Evolutionary conservation across 768 basidiomycete species (phyloP).

Genomic region (Naematelia aurantialba): DNA sequence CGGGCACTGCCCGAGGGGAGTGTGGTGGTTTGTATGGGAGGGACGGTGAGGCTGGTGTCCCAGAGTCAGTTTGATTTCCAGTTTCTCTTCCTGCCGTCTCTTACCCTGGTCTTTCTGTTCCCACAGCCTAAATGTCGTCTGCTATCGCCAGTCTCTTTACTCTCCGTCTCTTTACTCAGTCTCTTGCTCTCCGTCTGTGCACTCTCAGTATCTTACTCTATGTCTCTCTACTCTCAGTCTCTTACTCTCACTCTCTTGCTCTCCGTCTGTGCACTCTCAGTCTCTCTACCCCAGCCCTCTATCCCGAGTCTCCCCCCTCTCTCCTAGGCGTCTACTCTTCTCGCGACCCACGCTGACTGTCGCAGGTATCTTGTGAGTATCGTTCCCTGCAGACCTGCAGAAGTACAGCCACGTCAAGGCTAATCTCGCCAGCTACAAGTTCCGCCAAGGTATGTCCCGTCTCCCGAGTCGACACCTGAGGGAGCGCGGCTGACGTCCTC

Average conservation of each 20-base stretch:
- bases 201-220: no score
- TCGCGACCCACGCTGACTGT: no score
- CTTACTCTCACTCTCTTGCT: no score
- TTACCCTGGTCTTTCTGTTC: neutral
- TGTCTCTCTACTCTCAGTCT: no score
- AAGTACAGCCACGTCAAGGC: neutral
- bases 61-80: constrained; percentile 62
- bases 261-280: no score
- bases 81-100: neutral
- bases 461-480: neutral
- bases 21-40: constrained; percentile 71
- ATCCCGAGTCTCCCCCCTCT: no score
- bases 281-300: no score
- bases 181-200: no score
- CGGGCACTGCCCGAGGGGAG: constrained; percentile 67
- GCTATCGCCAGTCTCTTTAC: no score
- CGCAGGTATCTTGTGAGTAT: constrained; percentile 71
- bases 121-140: no score
- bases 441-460: constrained; percentile 62
- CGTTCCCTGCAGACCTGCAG: neutral
- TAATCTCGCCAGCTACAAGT: constrained; percentile 74
- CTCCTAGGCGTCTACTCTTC: no score
- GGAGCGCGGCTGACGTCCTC: neutral
- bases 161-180: no score
- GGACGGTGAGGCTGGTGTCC: constrained; percentile 56